Conservation (phyloP, 169 alveolate species). For the Babesia caballi region DNA sequence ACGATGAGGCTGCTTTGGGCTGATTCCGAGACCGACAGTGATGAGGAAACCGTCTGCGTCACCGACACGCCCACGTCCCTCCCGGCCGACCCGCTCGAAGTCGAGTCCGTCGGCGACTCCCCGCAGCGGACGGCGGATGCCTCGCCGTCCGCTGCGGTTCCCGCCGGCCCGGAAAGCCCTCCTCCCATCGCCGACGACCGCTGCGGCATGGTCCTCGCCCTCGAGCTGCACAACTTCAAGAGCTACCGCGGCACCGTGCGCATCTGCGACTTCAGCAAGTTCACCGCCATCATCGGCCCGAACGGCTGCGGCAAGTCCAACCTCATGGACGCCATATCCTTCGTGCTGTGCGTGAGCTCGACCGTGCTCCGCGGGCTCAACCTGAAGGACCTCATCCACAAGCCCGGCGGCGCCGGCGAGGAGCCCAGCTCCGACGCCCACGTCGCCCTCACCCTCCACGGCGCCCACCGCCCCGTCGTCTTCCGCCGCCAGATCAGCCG, state of each 20-base stretch:
- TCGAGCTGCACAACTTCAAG: conserved; percentile 81
- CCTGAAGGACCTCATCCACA: conserved; percentile 83
- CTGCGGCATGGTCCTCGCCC: conserved; percentile 36
- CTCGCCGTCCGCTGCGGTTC: background rate
- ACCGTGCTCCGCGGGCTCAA: conserved; percentile 83
- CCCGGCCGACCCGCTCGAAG: background rate
- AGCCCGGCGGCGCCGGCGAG: conserved; percentile 55
- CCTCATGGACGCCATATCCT: conserved; percentile 85
- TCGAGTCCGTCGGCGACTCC: background rate
- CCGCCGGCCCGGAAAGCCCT: background rate
- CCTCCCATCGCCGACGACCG: background rate
- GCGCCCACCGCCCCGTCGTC: conserved; percentile 68
- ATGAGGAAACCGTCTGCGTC: conserved; percentile 11
- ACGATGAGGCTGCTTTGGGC: conserved; percentile 21
- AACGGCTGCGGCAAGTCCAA: conserved; percentile 91
- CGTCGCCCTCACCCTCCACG: conserved; percentile 76
- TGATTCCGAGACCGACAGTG: conserved; percentile 10
- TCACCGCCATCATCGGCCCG: conserved; percentile 90
- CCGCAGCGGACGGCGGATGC: background rate
- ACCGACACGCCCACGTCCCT: conserved; percentile 12
- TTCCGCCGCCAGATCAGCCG: conserved; percentile 80
- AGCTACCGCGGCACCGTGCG: conserved; percentile 88
- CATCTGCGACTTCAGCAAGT: conserved; percentile 84
- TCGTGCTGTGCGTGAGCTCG: conserved; percentile 83
- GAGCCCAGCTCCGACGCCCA: conserved; percentile 64